phyloP scores from a whole-genome alignment of 2,329 filamentous ascomycete genomes.

The Colletotrichum tofieldiae region DNA sequence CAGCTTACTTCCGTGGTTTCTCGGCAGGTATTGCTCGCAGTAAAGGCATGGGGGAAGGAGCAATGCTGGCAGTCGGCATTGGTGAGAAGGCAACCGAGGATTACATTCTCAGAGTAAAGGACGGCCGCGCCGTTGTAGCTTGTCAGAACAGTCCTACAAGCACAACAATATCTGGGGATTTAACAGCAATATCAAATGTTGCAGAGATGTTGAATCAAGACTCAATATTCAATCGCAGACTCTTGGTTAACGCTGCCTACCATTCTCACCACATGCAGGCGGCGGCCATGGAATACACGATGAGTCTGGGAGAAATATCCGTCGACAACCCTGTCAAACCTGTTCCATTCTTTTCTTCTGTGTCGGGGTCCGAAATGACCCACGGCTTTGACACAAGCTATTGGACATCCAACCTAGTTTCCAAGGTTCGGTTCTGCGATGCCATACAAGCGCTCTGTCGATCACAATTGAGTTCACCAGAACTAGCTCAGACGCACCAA shows the following conservation, averaged over 20 bases:
- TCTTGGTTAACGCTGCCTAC: constrained; percentile 52
- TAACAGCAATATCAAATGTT: background rate
- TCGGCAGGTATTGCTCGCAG: constrained; percentile 5
- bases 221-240: constrained; percentile 20
- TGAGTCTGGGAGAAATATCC: too few species aligned
- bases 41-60: constrained; percentile 15
- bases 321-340: too few species aligned
- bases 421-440: too few species aligned
- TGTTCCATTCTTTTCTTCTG: too few species aligned
- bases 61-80: constrained; percentile 36
- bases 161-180: background rate
- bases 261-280: constrained; percentile 49
- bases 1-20: constrained; percentile 45
- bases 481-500: too few species aligned
- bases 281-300: too few species aligned
- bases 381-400: too few species aligned
- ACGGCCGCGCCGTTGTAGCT: constrained; percentile 12
- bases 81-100: background rate
- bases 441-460: too few species aligned
- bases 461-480: too few species aligned
- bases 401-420: too few species aligned
- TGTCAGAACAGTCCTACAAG: constrained; percentile 38
- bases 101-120: background rate
- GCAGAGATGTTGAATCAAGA: background rate
- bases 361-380: too few species aligned